Base-by-base conservation (phyloP, 495 filamentous ascomycete genomes). In the Barbatosphaeria neglecta region DNA sequence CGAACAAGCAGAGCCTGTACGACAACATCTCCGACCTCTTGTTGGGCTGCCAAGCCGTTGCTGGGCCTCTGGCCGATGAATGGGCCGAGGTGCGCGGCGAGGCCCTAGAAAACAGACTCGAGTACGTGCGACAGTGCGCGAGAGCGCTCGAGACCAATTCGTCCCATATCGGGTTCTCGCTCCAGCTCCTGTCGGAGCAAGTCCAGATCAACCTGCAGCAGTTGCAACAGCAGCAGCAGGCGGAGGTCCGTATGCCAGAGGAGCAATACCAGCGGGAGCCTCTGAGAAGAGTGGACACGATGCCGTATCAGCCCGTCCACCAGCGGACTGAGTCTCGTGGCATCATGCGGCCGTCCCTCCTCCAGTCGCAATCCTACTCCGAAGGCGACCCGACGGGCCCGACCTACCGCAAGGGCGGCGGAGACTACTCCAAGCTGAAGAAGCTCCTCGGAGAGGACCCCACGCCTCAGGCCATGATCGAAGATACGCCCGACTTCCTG, bases 81-180 rank as follows among this genome's bases (percentile, higher is more conserved):
- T 98, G 92, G 92, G 78, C 89, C 18, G 88, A 93, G 54, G 67
- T 85, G 11, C 80, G 90, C n/a, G 87, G 88, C 3, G 86, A 90
- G 56, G 85, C 90, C 15, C 71, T 98, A n/a, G 90, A 95, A 50
- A 86, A 89, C 49, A 79, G 90, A 31, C 59, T 98, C 28, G 85
- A 82, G 51, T 79, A 81, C 47, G 83, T 95, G 44, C 75, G 83
- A 37, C 70, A 75, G 22, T 83, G 87, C 47, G 77, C 82, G 6
- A 77, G 82, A 52, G 82, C 93, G 28, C 68, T 98, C 27, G 90
- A 96, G 53, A 86, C 80, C 22, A 86, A 81, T 51, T 85, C 87
- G 15, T 87, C 86, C 0, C 89, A 95, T 50, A 78, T 96, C 49
- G 80, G 83, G 35, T 93, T 90, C 57, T 90, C 87, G 13, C 73